A percentile compares a stretch with the other conserved stretches of the same genome.
These are phyloP conservation scores for Escallonia rubra DNA, from an alignment of 129 eudicot genomes.

Conservation along the genomic window DNA sequence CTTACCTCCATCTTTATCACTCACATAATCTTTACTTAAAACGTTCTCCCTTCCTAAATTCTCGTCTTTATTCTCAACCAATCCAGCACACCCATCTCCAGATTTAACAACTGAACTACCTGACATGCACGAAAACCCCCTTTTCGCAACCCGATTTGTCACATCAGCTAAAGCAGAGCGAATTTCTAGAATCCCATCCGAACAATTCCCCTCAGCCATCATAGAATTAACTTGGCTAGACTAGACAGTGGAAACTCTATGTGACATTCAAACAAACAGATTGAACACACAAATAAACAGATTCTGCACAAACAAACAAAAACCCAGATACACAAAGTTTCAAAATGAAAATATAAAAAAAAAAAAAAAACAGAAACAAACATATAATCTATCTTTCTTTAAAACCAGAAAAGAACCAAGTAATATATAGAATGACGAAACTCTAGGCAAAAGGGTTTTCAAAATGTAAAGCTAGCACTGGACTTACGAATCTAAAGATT, in stretches of 20 bases:
- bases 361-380: not conserved
- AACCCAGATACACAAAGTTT: too few species aligned
- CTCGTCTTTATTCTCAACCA: conserved; percentile 15
- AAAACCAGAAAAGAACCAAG: too few species aligned
- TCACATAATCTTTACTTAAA: conserved; percentile 9
- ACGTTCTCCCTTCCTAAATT: conserved; percentile 13
- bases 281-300: too few species aligned
- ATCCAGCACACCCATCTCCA: conserved; percentile 9
- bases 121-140: conserved; percentile 31
- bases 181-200: conserved; percentile 22
- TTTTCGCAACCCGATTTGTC: conserved; percentile 65
- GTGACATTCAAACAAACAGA: too few species aligned
- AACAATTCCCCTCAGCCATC: conserved; percentile 40
- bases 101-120: conserved; percentile 14
- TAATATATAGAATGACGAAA: too few species aligned
- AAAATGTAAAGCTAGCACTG: too few species aligned
- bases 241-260: not conserved
- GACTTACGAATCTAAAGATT: too few species aligned
- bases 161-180: conserved; percentile 67
- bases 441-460: too few species aligned
- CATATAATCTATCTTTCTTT: not conserved
- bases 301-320: too few species aligned
- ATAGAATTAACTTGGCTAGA: conserved; percentile 1
- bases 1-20: conserved; percentile 6
- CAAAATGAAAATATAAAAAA: not conserved